phyloP scores from a whole-genome alignment of 2,329 filamentous ascomycete species.

The Penicillium sp. region DNA sequence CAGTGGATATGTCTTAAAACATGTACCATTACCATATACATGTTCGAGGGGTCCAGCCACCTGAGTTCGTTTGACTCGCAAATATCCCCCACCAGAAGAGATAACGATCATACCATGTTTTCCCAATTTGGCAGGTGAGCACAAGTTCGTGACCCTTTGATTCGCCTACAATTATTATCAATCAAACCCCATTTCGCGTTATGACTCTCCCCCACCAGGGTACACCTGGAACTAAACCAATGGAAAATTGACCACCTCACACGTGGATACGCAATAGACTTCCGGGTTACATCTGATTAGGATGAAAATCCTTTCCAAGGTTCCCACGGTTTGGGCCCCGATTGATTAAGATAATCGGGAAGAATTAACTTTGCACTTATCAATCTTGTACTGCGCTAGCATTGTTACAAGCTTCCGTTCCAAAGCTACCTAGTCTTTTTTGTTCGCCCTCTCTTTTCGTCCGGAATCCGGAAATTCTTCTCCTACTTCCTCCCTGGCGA shows the following conservation, averaged over 20 bases:
- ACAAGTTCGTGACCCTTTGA: background rate
- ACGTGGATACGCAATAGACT: background rate
- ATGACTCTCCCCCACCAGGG: background rate
- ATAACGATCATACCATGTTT: background rate
- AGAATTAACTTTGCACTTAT: background rate
- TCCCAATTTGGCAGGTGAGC: background rate
- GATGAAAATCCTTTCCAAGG: background rate
- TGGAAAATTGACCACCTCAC: background rate
- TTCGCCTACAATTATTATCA: background rate
- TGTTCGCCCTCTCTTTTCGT: background rate
- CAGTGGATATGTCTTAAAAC: background rate
- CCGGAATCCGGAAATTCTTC: background rate
- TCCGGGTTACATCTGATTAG: background rate
- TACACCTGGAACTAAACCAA: background rate
- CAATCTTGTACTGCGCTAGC: background rate
- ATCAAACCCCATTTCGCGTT: no score
- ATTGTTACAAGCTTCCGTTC: background rate
- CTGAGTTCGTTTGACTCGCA: background rate
- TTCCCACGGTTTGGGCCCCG: no score
- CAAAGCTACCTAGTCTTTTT: background rate
- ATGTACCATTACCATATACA: background rate
- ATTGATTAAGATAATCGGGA: background rate
- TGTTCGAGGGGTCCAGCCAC: background rate
- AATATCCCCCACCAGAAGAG: background rate
- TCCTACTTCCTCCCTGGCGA: background rate